Percentiles rank a stretch among this genome's conserved stretches.
Conservation (phyloP, 306 rosid species). For the Arachis stenosperma region DNA sequence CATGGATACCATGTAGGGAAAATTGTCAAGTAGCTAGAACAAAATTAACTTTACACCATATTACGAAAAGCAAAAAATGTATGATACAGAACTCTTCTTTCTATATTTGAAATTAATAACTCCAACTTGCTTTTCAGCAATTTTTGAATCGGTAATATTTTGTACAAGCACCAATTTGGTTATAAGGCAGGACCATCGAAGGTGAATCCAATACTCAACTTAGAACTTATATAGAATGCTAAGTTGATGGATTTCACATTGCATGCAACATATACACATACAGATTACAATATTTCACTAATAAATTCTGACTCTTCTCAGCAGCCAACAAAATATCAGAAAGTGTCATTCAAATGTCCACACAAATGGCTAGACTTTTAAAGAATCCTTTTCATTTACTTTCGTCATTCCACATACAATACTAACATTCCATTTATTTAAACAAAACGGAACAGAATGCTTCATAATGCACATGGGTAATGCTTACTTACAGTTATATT, state of each 20-base stretch:
- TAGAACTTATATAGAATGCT: not conserved
- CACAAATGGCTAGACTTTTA: not conserved
- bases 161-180: not conserved
- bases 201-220: not conserved
- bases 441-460: constrained; percentile 17
- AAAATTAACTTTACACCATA: constrained; percentile 1
- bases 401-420: not conserved
- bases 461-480: constrained; percentile 17
- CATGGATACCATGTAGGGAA: not conserved
- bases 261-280: constrained; percentile 2
- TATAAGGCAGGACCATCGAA: not conserved
- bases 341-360: not conserved
- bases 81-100: not conserved
- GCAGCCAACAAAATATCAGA: constrained; percentile 7
- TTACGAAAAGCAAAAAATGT: not conserved
- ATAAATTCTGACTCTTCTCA: not conserved
- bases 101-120: not conserved
- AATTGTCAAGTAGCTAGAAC: not conserved
- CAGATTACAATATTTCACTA: not conserved
- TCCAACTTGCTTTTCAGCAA: constrained; percentile 7
- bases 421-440: constrained; percentile 12
- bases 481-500: constrained; percentile 73
- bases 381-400: constrained; percentile 4
- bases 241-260: not conserved
- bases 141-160: not conserved